These are phyloP conservation scores for Bruguiera gymnorhiza DNA, from an alignment of 345 rosid genomes.

Conservation along the genomic window DNA sequence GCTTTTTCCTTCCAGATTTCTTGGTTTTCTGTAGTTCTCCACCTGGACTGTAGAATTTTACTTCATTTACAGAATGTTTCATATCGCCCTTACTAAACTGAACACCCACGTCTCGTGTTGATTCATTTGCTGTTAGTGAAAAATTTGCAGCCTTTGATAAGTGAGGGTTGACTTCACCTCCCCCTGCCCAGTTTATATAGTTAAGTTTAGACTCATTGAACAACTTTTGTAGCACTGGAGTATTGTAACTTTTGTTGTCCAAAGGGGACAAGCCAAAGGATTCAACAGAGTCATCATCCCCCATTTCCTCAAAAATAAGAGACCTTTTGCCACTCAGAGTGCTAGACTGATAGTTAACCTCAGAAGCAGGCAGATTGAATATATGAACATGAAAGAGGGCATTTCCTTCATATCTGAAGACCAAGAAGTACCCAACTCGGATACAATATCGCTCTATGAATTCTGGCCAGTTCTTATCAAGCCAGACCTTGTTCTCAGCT, in stretches of 20 bases:
- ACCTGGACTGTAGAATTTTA: slow-evolving; percentile 31
- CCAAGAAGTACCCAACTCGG: slow-evolving; percentile 65
- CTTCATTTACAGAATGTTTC: slow-evolving; percentile 23
- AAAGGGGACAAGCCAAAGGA: slow-evolving; percentile 27
- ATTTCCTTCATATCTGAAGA: slow-evolving; percentile 82
- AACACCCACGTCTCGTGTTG: slow-evolving; percentile 20
- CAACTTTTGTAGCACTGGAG: slow-evolving; percentile 55
- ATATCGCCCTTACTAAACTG: slow-evolving; percentile 17
- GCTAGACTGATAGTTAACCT: slow-evolving; percentile 60
- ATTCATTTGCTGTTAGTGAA: slow-evolving; percentile 18
- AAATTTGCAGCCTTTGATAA: slow-evolving; percentile 26
- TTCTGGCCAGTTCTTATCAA: slow-evolving; percentile 79
- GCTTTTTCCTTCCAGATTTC: slow-evolving; percentile 66
- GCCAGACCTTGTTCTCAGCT: slow-evolving; percentile 69
- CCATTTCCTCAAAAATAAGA: slow-evolving; percentile 65
- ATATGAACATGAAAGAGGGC: slow-evolving; percentile 72
- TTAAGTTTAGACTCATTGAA: slow-evolving; percentile 41
- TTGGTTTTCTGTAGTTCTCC: slow-evolving; percentile 47
- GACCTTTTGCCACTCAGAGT: slow-evolving; percentile 45
- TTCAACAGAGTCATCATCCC: slow-evolving; percentile 54
- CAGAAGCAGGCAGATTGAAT: slow-evolving; percentile 63
- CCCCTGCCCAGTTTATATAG: slow-evolving; percentile 33
- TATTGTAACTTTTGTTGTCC: slow-evolving; percentile 34
- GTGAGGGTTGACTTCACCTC: slow-evolving; percentile 33
- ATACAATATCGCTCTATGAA: slow-evolving; percentile 72